A percentile compares a stretch with the other conserved stretches of the same genome.
phyloP scores from a whole-genome alignment of 179 eudicot species.

The Amaranthus tricolor region DNA sequence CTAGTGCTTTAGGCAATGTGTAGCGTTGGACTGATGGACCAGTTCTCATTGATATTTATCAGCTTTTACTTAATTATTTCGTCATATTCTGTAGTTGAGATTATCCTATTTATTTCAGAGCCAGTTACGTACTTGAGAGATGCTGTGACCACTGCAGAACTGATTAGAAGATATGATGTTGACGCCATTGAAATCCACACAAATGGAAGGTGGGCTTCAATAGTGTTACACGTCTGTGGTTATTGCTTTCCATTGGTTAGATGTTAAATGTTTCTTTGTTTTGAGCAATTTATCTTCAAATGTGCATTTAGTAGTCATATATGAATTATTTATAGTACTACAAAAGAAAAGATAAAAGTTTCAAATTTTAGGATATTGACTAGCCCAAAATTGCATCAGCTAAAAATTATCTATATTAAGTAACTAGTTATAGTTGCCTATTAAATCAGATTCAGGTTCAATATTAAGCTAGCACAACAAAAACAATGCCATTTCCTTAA shows the following conservation, averaged over 20 bases:
- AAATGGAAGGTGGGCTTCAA: slow-evolving; percentile 60
- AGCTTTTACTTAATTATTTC: not conserved
- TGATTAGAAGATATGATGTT: slow-evolving; percentile 65
- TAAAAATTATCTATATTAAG: too few relatives aligned
- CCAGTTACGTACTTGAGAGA: slow-evolving; percentile 70
- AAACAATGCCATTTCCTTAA: too few relatives aligned
- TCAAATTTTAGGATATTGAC: not conserved
- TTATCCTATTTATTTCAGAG: slow-evolving; percentile 34
- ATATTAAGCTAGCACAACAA: too few relatives aligned
- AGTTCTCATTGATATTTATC: not conserved
- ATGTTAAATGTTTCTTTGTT: not conserved
- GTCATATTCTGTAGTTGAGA: not conserved
- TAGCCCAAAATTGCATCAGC: too few relatives aligned
- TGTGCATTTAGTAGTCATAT: not conserved
- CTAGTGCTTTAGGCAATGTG: not conserved
- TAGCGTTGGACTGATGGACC: not conserved
- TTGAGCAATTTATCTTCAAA: slow-evolving; percentile 1
- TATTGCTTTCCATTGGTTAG: not conserved
- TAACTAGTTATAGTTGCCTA: too few relatives aligned
- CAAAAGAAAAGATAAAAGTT: not conserved
- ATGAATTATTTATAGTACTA: not conserved
- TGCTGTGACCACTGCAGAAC: slow-evolving; percentile 58
- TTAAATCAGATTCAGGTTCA: too few relatives aligned
- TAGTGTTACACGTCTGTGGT: not conserved
- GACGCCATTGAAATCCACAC: slow-evolving; percentile 94